Conservation (phyloP, 352 stramenopile genomes). For the Globisporangium middletonii region DNA sequence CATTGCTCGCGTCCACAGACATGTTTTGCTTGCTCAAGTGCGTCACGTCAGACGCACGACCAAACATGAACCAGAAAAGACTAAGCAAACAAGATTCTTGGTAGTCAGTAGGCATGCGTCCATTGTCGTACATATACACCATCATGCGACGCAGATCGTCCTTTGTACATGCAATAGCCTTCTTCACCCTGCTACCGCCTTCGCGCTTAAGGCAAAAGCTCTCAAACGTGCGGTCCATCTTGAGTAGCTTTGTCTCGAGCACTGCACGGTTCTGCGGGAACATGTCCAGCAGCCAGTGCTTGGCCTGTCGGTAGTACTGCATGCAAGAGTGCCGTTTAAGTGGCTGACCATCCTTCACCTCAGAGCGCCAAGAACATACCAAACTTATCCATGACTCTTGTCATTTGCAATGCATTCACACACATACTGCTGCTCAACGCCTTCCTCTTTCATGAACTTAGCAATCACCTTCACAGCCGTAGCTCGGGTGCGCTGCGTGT, state of each 20-base stretch:
- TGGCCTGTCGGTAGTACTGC: neutral
- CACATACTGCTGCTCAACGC: neutral
- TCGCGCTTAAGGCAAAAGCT: too few species aligned
- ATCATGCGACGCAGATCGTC: too few species aligned
- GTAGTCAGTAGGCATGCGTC: neutral
- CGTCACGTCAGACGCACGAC: neutral
- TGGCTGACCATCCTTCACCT: too few species aligned
- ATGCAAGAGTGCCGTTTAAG: too few species aligned
- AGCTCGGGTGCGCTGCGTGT: neutral
- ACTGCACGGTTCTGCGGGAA: neutral
- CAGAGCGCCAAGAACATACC: too few species aligned
- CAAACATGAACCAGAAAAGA: neutral
- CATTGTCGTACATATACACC: neutral
- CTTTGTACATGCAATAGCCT: too few species aligned
- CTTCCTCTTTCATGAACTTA: neutral
- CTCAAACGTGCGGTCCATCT: too few species aligned
- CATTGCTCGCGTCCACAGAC: neutral
- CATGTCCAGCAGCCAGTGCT: neutral
- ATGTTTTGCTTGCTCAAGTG: neutral
- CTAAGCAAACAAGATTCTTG: neutral
- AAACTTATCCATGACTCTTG: neutral
- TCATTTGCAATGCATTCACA: neutral
- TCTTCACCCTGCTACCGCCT: too few species aligned
- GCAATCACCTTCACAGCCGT: slow-evolving; percentile 1
- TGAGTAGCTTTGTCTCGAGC: neutral